A percentile compares a stretch with the other conserved stretches of the same genome.
Conservation (phyloP, 2,329 filamentous ascomycete genomes). For the Cladosporium sp. region DNA sequence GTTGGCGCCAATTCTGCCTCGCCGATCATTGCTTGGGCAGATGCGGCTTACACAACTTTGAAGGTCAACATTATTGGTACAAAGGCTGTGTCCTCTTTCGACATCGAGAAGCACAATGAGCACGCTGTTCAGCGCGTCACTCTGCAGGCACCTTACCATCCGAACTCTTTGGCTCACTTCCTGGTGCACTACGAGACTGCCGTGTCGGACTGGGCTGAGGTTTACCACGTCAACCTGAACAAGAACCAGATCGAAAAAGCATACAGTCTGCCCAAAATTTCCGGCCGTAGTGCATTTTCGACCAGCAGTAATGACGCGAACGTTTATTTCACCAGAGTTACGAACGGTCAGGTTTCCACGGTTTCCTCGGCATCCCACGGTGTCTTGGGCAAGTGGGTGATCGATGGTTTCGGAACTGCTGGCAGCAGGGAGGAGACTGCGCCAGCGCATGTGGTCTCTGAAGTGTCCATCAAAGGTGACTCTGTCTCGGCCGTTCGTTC, state of each 20-base stretch:
- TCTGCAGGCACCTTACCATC: conserved; percentile 72
- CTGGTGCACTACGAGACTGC: conserved; percentile 76
- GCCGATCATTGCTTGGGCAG: conserved; percentile 74
- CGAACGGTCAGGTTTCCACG: conserved; percentile 70
- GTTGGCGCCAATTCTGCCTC: conserved; percentile 75
- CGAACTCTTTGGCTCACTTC: conserved; percentile 76
- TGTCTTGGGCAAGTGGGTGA: conserved; percentile 72
- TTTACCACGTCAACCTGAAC: conserved; percentile 79
- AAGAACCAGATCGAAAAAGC: conserved; percentile 69
- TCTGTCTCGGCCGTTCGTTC: conserved; percentile 75
- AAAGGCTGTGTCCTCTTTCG: conserved; percentile 46
- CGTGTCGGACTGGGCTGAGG: conserved; percentile 74
- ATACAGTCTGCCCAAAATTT: conserved; percentile 73
- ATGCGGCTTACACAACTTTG: conserved; percentile 61
- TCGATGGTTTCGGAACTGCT: conserved; percentile 45
- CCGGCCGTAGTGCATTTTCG: conserved; percentile 73
- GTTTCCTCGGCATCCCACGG: conserved; percentile 75
- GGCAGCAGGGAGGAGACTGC: conserved; percentile 25
- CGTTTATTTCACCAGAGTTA: conserved; percentile 85
- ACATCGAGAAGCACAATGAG: conserved; percentile 39
- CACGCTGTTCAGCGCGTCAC: conserved; percentile 52
- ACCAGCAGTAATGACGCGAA: conserved; percentile 75
- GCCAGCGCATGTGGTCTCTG: conserved; percentile 71
- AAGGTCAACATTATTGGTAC: conserved; percentile 68
- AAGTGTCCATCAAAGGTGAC: conserved; percentile 72